Evolutionary conservation across 1,284 basidiomycete genomes (phyloP), one percentile per base, ranked within the genome.

Genomic region (Pholiota adiposa): DNA sequence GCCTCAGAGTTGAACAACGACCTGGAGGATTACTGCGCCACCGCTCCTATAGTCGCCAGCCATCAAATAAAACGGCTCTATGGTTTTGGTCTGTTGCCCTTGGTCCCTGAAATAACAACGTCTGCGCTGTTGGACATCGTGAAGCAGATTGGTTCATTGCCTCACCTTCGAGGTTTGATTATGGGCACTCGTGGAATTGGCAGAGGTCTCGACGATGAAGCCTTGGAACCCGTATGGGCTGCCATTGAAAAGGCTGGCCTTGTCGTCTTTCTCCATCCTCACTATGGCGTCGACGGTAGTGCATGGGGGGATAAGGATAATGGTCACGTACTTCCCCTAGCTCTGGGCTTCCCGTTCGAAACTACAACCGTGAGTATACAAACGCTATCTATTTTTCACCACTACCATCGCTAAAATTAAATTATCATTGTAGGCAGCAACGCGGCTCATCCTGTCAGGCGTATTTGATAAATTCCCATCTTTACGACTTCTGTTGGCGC

Each of bases 321-420:
- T 66, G 93, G 93, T 0, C 93, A 95, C 64, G 93, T 94, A 31
- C 82, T 95, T 21, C 90, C 92, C 1, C 83, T 95, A 51, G 92
- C 93, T 0, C 79, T 95, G 12, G 93, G 93, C 1, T 94, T 95
- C 74, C 93, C 93, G 0, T 90, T 95, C 67, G 93, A 95, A 74
- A 95, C 93, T 18, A 93, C 93, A 1, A 87, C 87, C 29, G 92
- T 93, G 67, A 72, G 87, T 74, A 46, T 23, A 40, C 48, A 27
- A 19, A 34, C 23, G n/a, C 6, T 56, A 8, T 49, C 25, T 54
- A 14, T 61, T 27, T 58, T 16, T 40, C 25, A 33, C 33, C 41
- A 25, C 3, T 31, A 29, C 46, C 25, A 40, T 31, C 23, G 23
- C 36, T 23, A 23, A 59, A 18, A 41, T 44, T 41, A 23, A 38